These are phyloP conservation scores for Suillus subaureus DNA, from an alignment of 768 basidiomycete genomes.

Conservation along the genomic window DNA sequence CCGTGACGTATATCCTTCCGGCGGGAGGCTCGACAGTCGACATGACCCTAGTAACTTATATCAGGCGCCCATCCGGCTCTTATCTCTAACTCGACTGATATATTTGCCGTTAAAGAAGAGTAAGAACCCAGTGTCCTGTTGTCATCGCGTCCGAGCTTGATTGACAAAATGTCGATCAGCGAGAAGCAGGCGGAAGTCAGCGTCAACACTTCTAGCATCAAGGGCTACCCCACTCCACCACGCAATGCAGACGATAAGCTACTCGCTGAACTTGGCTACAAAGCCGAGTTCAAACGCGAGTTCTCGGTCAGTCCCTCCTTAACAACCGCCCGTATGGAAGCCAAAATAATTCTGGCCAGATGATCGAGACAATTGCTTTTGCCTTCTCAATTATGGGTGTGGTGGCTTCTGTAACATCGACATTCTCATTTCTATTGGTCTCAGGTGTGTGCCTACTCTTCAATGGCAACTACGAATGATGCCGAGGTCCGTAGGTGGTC, in stretches of 20 bases:
- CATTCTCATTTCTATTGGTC: conserved; percentile 61
- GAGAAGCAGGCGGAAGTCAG: conserved; percentile 20
- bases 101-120: conserved; percentile 6
- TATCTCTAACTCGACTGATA: conserved; percentile 18
- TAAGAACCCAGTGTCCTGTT: conserved; percentile 7
- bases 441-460: conserved; percentile 45
- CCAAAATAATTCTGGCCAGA: conserved; percentile 30
- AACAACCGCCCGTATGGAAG: neutral
- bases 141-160: neutral
- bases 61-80: conserved; percentile 9
- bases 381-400: conserved; percentile 76
- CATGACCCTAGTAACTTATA: neutral
- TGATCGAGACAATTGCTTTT: conserved; percentile 66
- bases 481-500: conserved; percentile 50
- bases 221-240: conserved; percentile 20
- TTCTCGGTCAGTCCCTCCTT: conserved; percentile 55
- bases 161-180: conserved; percentile 20
- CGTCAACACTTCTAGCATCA: conserved; percentile 15
- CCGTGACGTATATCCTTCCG: neutral
- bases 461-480: neutral
- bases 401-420: conserved; percentile 68
- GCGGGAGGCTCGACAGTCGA: neutral
- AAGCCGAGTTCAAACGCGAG: conserved; percentile 71
- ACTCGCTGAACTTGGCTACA: conserved; percentile 71
- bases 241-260: conserved; percentile 53